Conservation (phyloP, 805 yeast species). For the Grigorovia yakushimaensis region DNA sequence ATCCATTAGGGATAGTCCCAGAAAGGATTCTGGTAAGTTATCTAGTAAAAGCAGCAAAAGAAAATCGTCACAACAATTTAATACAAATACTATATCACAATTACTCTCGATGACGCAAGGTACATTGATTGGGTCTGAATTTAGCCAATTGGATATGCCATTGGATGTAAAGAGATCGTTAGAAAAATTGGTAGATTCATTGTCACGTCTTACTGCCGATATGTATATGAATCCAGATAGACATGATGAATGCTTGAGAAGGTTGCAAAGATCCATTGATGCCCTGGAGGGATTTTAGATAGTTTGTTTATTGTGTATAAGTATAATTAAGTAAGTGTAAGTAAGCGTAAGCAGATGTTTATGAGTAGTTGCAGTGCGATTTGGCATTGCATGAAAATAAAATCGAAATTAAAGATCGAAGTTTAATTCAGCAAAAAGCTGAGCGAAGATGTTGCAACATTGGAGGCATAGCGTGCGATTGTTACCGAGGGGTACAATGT, state of each 20-base stretch:
- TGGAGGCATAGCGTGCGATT: too few relatives aligned
- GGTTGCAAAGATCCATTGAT: conserved; percentile 72
- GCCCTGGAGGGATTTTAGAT: conserved; percentile 72
- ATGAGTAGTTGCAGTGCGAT: too few relatives aligned
- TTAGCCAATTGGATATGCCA: conserved; percentile 63
- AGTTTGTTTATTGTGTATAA: neutral
- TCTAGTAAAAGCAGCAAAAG: neutral
- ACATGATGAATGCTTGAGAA: conserved; percentile 65
- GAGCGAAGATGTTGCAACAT: too few relatives aligned
- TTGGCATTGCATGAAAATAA: too few relatives aligned
- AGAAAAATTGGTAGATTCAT: conserved; percentile 77
- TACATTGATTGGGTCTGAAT: conserved; percentile 44
- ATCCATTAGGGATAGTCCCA: too few relatives aligned
- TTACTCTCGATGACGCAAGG: conserved; percentile 34
- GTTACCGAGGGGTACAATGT: too few relatives aligned
- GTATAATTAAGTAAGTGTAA: too few relatives aligned
- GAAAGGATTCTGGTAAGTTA: neutral
- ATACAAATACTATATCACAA: conserved; percentile 29
- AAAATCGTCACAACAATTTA: conserved; percentile 10
- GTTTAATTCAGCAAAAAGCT: too few relatives aligned
- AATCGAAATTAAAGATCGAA: too few relatives aligned
- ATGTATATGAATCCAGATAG: conserved; percentile 80
- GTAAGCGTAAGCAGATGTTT: too few relatives aligned
- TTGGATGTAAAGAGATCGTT: conserved; percentile 66
- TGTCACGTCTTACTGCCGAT: conserved; percentile 79